phyloP scores from a whole-genome alignment of 805 yeast species.

The Yamadazyma philogaea region DNA sequence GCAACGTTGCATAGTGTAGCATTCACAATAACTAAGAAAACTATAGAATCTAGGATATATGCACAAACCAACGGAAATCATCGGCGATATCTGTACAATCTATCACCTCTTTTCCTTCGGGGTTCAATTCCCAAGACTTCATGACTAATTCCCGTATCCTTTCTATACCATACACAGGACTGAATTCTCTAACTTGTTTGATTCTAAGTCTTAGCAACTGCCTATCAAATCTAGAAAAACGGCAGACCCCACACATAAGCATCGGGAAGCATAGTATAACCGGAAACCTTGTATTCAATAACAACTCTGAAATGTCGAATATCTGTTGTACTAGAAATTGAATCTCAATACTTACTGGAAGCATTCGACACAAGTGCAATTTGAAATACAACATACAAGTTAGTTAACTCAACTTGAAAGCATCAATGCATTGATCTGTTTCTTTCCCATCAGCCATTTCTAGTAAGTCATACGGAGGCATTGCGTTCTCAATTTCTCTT shows the following conservation, averaged over 20 bases:
- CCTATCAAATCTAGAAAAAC: conserved; percentile 20
- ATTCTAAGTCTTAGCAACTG: conserved; percentile 17
- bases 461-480: conserved; percentile 8
- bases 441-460: neutral
- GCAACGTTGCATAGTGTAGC: no score
- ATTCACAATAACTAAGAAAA: no score
- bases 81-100: conserved; percentile 28
- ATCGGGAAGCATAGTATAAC: conserved; percentile 19
- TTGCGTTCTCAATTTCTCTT: conserved; percentile 3
- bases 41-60: conserved; percentile 14
- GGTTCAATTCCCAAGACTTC: conserved; percentile 21
- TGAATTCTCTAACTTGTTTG: conserved; percentile 9
- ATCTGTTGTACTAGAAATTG: conserved; percentile 6
- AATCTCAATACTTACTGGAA: conserved; percentile 7
- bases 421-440: neutral
- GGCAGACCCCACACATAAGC: conserved; percentile 25
- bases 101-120: conserved; percentile 14
- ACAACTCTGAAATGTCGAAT: conserved; percentile 5
- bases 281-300: conserved; percentile 12
- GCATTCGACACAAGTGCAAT: conserved; percentile 6
- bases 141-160: conserved; percentile 16
- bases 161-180: conserved; percentile 20
- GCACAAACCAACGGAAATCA: conserved; percentile 23
- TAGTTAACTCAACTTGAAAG: conserved; percentile 5
- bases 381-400: conserved; percentile 8